Evolutionary conservation across 23 red algal genomes (phyloP), one percentile per base, ranked within the genome.

Genomic region (Agarophyton chilense): DNA sequence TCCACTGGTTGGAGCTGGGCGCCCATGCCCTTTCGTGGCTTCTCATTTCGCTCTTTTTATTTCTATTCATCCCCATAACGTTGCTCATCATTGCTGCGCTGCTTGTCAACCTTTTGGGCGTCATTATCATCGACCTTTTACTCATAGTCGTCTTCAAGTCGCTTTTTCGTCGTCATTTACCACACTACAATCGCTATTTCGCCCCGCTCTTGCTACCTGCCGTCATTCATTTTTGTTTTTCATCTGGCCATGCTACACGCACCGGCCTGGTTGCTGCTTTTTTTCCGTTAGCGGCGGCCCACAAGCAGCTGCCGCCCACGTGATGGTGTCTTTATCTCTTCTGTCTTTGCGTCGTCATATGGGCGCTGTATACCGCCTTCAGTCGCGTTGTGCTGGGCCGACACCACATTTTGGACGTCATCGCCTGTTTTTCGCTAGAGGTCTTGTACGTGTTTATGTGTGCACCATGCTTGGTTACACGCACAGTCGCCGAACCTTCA

Each of bases 11-110:
- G 22, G 93, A 95, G 79, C 43, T 78, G 5, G 82, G 57, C 31
- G 93, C 85, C 7, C 93, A 95, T 66, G 93, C 86, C 75, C 46
- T 95, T 5, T 68, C 88, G 36, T 95, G 93, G 93, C 77, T 92
- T 35, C 34, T 83, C 33, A 9, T 78, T 1, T 73, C 88, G 1
- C 52, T 84, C 18, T 52, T 87, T 22, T 4, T 79, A 28, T 63
- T 86, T 34, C 33, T 95, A 17, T 70, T 83, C 53, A 25, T 74
- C 29, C 43, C 74, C 18, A 41, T 22, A 19, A 40, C 81, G 28
- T 77, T 64, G 13, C n/a, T 45, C 11, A 21, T 57, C 7, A 46
- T 35, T 39, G 52, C 71, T 21, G 45, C 93, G 17, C 55, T 84
- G 0, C 40, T 95, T 21, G 75, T 74, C 22, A 82, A 95, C 50